phyloP scores from a whole-genome alignment of 176 grass and related monocot genomes.

The Paspalum notatum region DNA sequence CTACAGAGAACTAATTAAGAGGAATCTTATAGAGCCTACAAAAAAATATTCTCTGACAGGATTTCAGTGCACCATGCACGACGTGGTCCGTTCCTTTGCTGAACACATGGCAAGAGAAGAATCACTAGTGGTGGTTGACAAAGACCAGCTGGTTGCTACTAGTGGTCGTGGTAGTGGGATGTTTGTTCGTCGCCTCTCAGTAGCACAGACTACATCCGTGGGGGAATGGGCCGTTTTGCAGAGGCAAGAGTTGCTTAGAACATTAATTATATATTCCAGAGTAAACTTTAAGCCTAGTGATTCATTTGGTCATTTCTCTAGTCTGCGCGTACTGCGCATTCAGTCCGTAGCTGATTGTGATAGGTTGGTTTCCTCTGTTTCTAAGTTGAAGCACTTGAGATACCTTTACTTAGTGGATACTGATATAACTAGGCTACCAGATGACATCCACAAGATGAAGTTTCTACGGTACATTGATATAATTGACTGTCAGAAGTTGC shows the following conservation, averaged over 20 bases:
- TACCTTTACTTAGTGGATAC: not conserved
- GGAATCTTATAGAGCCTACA: constrained; percentile 20
- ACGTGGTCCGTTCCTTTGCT: constrained; percentile 27
- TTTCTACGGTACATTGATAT: not conserved
- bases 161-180: not conserved
- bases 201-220: not conserved
- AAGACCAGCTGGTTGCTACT: not conserved
- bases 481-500: not conserved
- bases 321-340: not conserved
- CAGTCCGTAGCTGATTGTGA: not conserved
- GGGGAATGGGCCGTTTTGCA: not conserved
- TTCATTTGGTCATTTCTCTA: not conserved
- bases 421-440: constrained; percentile 6
- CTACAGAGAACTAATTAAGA: not conserved
- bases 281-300: not conserved
- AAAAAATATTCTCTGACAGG: accelerated
- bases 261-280: not conserved
- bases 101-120: constrained; percentile 9
- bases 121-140: not conserved
- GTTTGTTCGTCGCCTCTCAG: not conserved
- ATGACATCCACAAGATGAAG: not conserved
- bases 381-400: constrained; percentile 20
- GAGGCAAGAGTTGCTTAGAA: constrained; percentile 6
- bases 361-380: not conserved
- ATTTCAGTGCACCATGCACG: not conserved